A percentile compares a stretch with the other conserved stretches of the same genome.
These are phyloP conservation scores for Colletotrichum sp. DNA, from an alignment of 2,329 filamentous ascomycete species.

Conservation along the genomic window DNA sequence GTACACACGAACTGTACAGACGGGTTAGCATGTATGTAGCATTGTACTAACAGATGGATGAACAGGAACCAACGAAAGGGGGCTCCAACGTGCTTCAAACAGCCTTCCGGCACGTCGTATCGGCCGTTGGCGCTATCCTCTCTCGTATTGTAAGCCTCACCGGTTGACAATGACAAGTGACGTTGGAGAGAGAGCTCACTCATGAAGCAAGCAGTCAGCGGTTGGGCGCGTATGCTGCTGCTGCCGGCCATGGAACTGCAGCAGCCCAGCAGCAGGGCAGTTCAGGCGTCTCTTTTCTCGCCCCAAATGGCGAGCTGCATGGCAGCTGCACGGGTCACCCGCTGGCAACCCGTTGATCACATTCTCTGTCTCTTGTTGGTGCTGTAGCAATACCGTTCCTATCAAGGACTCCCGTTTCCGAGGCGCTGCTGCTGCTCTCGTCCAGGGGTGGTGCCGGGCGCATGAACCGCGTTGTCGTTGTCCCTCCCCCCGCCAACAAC, in stretches of 20 bases:
- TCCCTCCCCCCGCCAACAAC: constrained; percentile 26
- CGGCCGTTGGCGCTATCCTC: not conserved
- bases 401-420: constrained; percentile 5
- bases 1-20: not conserved
- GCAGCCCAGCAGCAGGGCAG: not conserved
- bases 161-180: not conserved
- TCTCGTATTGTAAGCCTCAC: not conserved
- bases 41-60: not conserved
- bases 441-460: not conserved
- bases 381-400: not conserved
- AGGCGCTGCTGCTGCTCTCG: not conserved
- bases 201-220: not conserved
- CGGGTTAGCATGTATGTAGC: not conserved
- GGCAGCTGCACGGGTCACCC: constrained; percentile 10
- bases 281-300: not conserved
- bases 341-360: constrained; percentile 3
- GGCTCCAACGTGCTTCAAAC: not conserved
- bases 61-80: not conserved
- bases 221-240: not conserved
- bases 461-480: constrained; percentile 23
- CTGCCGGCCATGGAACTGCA: not conserved
- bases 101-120: not conserved
- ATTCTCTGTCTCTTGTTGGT: not conserved
- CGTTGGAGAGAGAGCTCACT: not conserved
- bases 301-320: constrained; percentile 13